Base-by-base conservation (phyloP, 257 asterid species). In the Pogostemon cablin region DNA sequence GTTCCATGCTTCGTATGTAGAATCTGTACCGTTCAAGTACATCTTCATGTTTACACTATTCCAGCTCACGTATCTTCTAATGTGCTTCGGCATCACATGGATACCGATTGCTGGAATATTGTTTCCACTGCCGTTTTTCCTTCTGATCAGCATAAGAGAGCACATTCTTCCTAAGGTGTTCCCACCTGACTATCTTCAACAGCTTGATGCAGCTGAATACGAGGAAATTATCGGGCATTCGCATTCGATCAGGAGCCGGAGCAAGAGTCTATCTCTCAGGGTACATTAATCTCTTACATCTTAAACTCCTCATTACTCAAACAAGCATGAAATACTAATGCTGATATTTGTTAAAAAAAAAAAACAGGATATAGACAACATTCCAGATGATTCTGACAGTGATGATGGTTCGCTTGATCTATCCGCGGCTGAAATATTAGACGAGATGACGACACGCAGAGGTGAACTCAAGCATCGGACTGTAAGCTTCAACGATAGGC, bases 1-100 rank as follows among this genome's bases (percentile, higher is more conserved):
- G 56, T 82, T 76, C 72, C 97, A 92, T 71, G 89, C 95, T 63
- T 88, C 97, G 48, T 92, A 80, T 53, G 88, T 90, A 78, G 98
- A 86, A 84, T 73, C 87, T 7, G 98, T 92, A 11, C 98, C 98
- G 4, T 90, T 92, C 82, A 92, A 86, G 68, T 79, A 83, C 78
- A 92, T 90, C 73, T 85, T 85, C 75, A 63, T 77, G 75, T 92
- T 92, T 58, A 92, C 98, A 0, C 4, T 78, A 4, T 86, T 92
- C 77, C 95, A 90, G 80, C 65, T 87, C 2, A 71, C 62, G 3
- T 92, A 88, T 76, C 83, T 92, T 53, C 66, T 90, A 66, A 12
- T 86, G 38, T 90, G 97, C 82, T 92, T 84, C 11, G 98, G 95
- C 38, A 84, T 92, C 78, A 90, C 98, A 62, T 90, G 98, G 98